Evolutionary conservation across 176 grass and related monocot genomes (phyloP).

Genomic region (Ananas comosus): DNA sequence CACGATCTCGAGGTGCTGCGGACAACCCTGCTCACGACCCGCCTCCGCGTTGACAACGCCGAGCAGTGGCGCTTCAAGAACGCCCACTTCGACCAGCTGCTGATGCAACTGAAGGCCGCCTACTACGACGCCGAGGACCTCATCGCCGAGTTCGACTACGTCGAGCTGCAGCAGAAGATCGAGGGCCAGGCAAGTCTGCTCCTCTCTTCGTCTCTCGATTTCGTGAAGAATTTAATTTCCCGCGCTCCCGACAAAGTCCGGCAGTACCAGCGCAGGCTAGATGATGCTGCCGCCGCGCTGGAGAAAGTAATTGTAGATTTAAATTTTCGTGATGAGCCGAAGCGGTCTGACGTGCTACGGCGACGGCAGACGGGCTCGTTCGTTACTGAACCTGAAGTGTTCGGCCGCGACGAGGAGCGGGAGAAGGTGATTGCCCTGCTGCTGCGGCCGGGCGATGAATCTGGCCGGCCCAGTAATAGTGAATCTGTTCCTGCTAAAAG

Average conservation of each 20-base stretch:
- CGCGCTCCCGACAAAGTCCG: background rate
- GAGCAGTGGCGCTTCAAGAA: conserved; percentile 9
- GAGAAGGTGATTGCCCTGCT: conserved; percentile 12
- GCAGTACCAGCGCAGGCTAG: conserved; percentile 5
- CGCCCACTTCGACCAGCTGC: background rate
- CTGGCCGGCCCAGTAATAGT: background rate
- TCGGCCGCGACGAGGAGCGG: conserved; percentile 6
- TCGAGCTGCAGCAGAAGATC: background rate
- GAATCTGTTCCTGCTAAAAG: background rate
- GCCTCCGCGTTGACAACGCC: background rate
- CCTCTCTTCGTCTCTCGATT: conserved; percentile 1
- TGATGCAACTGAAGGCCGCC: conserved; percentile 6
- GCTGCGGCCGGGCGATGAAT: background rate
- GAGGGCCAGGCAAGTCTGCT: conserved; percentile 5
- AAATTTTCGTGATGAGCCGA: conserved; percentile 1
- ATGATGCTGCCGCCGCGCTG: conserved; percentile 2
- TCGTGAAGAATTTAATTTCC: conserved; percentile 8
- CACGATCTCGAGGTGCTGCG: background rate
- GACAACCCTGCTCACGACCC: background rate
- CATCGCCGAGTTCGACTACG: conserved; percentile 13
- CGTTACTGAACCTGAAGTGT: conserved; percentile 9
- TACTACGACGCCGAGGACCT: conserved; percentile 10
- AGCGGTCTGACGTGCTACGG: background rate
- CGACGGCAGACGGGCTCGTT: conserved; percentile 16
- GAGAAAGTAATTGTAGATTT: conserved; percentile 4